A percentile compares a stretch with the other conserved stretches of the same genome.
These are phyloP conservation scores for Leishmania gerbilli DNA, from an alignment of 208 protist genomes.

Conservation along the genomic window DNA sequence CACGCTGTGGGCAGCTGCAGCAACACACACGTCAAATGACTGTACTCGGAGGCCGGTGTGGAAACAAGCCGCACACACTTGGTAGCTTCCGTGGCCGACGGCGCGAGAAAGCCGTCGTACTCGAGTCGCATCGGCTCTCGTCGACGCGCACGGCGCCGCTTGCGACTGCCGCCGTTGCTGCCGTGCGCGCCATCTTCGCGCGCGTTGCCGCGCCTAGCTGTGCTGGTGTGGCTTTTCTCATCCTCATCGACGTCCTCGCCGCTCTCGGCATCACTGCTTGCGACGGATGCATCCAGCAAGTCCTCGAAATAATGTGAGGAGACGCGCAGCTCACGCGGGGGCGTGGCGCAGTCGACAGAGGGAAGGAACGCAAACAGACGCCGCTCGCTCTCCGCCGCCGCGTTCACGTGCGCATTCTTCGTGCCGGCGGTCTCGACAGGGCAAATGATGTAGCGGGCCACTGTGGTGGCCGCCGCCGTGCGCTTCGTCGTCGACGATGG, in stretches of 20 bases:
- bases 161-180: slow-evolving; percentile 1
- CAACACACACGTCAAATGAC: slow-evolving; percentile 25
- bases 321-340: slow-evolving; percentile 27
- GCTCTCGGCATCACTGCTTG: slow-evolving; percentile 9
- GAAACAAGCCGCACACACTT: slow-evolving; percentile 9
- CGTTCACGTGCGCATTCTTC: background rate
- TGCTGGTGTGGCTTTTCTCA: background rate
- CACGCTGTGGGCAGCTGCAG: slow-evolving; percentile 21
- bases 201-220: background rate
- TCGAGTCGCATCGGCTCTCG: slow-evolving; percentile 27
- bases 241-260: slow-evolving; percentile 1
- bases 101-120: slow-evolving; percentile 19
- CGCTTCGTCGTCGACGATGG: background rate
- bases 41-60: slow-evolving; percentile 22
- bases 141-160: slow-evolving; percentile 10
- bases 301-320: slow-evolving; percentile 30
- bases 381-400: slow-evolving; percentile 3
- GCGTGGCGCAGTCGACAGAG: slow-evolving; percentile 20
- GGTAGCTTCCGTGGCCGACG: background rate
- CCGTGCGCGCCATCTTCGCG: background rate
- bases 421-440: background rate
- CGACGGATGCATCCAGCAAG: background rate
- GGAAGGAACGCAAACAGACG: slow-evolving; percentile 37
- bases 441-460: slow-evolving; percentile 15
- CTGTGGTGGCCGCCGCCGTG: background rate